Conservation (phyloP, 2,329 filamentous ascomycete genomes). For the Alternaria longipes region DNA sequence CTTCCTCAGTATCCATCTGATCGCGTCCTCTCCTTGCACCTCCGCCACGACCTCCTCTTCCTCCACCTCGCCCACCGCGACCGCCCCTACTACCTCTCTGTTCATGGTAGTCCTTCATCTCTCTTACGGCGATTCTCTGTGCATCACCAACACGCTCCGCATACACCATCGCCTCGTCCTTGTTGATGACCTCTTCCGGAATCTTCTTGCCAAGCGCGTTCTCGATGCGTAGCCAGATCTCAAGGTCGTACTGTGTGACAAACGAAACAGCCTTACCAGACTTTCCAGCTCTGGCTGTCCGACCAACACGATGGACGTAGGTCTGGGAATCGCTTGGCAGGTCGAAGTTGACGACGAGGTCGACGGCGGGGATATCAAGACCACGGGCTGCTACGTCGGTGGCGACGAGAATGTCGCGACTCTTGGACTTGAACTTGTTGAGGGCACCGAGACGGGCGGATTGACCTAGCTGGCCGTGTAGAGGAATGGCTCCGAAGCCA, state of each 20-base stretch:
- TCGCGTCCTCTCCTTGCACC: slow-evolving; percentile 62
- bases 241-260: slow-evolving; percentile 87
- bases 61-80: slow-evolving; percentile 51
- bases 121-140: slow-evolving; percentile 77
- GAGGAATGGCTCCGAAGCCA: slow-evolving; percentile 88
- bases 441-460: slow-evolving; percentile 85
- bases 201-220: slow-evolving; percentile 81
- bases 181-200: slow-evolving; percentile 71
- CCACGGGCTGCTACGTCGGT: slow-evolving; percentile 94
- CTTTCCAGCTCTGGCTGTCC: slow-evolving; percentile 87
- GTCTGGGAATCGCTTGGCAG: slow-evolving; percentile 87
- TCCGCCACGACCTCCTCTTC: slow-evolving; percentile 24
- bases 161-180: slow-evolving; percentile 88
- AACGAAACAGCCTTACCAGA: slow-evolving; percentile 81
- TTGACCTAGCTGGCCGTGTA: slow-evolving; percentile 92
- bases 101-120: slow-evolving; percentile 84
- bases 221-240: slow-evolving; percentile 83
- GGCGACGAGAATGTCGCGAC: slow-evolving; percentile 86
- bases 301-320: slow-evolving; percentile 88
- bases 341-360: slow-evolving; percentile 86
- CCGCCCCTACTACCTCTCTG: slow-evolving; percentile 66
- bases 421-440: slow-evolving; percentile 84
- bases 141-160: slow-evolving; percentile 81
- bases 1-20: slow-evolving; percentile 80
- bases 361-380: slow-evolving; percentile 91